Evolutionary conservation across 345 rosid genomes (phyloP), one percentile per base, ranked within the genome.

Genomic region (Aquilaria malaccensis): DNA sequence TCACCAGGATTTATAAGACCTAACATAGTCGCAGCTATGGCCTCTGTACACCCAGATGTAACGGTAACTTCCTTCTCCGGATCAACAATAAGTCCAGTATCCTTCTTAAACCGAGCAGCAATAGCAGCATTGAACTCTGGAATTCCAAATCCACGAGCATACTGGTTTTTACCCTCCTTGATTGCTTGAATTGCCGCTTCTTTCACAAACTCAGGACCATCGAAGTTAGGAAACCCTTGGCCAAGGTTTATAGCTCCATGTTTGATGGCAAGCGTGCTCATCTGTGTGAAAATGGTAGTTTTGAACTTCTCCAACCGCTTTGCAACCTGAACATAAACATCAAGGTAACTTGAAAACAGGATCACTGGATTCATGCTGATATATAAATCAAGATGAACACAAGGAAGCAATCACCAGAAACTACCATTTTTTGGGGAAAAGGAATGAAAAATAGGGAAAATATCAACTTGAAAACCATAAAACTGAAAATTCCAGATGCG

Each of bases 221-320:
- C 99, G 54, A 94, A 94, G 76, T 88, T 91, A 13, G 99, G 99
- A 66, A 94, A 94, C 57, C 97, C 97, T 74, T 94, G 99, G 43
- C 99, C 96, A 37, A 94, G 77, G 53, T 94, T 94, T 63, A 94
- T 83, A 7, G 97, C 99, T 60, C 96, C 91, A 62, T 86, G 86
- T 73, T 88, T 90, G 66, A 76, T 66, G 49, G 95, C 95, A 52
- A 94, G 91, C 43, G 63, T 73, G 60, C 96, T 91, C 99, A 91
- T 94, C 37, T 94, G 91, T 10, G 97, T 94, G 70, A 91, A 94
- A 58, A 94, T 94, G 22, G 96, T 88, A 2, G 97, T 94, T 77
- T 83, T 94, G 83, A 94, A 91, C 79, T 86, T 94, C 80, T 94
- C 99, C 79, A 94, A 76, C 48, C 93, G 84, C 69, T 83, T 79